Evolutionary conservation across 169 alveolate genomes (phyloP).

Genomic region (Cryptosporidium parvum): DNA sequence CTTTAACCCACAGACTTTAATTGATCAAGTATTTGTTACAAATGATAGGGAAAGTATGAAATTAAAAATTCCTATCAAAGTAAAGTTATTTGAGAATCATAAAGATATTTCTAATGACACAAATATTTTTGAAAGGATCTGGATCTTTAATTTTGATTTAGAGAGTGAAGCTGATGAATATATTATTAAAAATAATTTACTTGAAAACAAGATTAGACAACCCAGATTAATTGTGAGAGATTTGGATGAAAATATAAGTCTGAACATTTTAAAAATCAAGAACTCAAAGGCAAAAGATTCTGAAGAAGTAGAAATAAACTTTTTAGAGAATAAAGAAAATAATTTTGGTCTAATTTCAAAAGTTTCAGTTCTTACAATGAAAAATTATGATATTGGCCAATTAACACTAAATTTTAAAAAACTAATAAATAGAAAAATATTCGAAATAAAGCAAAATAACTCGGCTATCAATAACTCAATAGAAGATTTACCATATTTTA

Average conservation of each 20-base stretch:
- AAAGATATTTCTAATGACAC: background rate
- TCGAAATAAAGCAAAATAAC: background rate
- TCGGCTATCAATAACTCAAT: background rate
- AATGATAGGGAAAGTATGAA: background rate
- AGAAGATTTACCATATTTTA: constrained; percentile 18
- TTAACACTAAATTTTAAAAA: background rate
- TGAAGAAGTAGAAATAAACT: background rate
- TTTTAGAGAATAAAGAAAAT: background rate
- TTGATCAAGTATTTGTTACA: background rate
- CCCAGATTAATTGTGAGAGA: background rate
- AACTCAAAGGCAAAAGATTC: background rate
- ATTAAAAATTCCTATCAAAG: background rate
- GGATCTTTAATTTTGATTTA: background rate
- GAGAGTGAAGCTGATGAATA: background rate
- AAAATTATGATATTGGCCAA: background rate
- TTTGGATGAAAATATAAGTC: background rate
- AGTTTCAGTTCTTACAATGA: background rate
- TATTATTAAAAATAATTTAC: background rate
- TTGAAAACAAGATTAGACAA: background rate
- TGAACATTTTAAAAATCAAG: background rate
- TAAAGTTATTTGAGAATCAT: background rate
- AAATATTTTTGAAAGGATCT: background rate
- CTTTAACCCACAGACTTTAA: background rate
- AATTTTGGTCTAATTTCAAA: background rate
- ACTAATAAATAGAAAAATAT: background rate